Evolutionary conservation across 1,284 basidiomycete genomes (phyloP).

Genomic region (Uromyces viciae-fabae): DNA sequence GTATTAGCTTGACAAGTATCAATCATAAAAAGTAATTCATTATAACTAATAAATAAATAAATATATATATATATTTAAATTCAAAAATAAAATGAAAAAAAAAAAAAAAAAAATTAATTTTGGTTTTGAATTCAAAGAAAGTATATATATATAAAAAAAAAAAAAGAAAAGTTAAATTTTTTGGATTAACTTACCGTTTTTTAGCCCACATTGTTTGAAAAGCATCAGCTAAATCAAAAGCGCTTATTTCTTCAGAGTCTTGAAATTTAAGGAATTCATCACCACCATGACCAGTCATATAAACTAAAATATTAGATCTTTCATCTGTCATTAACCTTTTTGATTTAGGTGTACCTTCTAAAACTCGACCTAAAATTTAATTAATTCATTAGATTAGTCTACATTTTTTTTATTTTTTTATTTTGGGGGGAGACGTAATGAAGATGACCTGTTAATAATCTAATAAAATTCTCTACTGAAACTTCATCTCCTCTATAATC

Average conservation of each 20-base stretch:
- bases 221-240: constrained; percentile 91
- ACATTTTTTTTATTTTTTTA: background rate
- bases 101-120: constrained; percentile 69
- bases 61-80: too few relatives aligned
- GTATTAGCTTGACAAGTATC: constrained; percentile 98
- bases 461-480: constrained; percentile 89
- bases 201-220: constrained; percentile 99
- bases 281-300: constrained; percentile 97
- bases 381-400: background rate
- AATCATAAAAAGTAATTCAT: constrained; percentile 95
- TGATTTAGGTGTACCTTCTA: constrained; percentile 68
- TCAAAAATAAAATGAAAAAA: too few relatives aligned
- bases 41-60: constrained; percentile 66
- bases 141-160: too few relatives aligned
- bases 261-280: constrained; percentile 99
- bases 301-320: constrained; percentile 90
- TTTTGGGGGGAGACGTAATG: too few relatives aligned
- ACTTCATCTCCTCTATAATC: constrained; percentile 98
- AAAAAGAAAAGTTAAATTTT: too few relatives aligned
- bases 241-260: constrained; percentile 95
- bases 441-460: constrained; percentile 76
- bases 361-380: constrained; percentile 48
- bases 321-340: constrained; percentile 88
- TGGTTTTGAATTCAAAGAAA: constrained; percentile 64
- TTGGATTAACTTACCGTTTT: constrained; percentile 65